Evolutionary conservation across 2,329 filamentous ascomycete species (phyloP).

Genomic region (Herpotrichia juniperi): DNA sequence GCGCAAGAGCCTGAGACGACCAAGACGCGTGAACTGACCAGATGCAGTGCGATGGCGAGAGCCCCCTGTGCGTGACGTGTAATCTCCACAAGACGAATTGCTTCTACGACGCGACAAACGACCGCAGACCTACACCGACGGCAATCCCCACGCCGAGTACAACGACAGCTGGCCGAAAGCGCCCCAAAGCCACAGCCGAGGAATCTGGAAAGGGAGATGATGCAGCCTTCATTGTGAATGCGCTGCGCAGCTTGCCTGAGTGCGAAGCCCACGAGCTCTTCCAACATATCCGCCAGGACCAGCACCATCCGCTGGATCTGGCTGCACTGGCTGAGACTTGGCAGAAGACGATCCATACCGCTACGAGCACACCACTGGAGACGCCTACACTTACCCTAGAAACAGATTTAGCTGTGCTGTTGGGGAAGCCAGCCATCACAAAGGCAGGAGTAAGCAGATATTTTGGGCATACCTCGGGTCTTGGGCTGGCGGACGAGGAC

Average conservation of each 20-base stretch:
- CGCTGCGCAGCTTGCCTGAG: conserved; percentile 53
- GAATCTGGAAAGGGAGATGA: conserved; percentile 18
- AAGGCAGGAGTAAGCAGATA: conserved; percentile 41
- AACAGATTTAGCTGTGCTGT: conserved; percentile 42
- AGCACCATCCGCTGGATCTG: conserved; percentile 42
- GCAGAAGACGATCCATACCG: conserved; percentile 45
- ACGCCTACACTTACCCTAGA: conserved; percentile 32
- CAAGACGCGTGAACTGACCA: background rate
- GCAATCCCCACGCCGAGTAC: conserved; percentile 10
- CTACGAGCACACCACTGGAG: conserved; percentile 26
- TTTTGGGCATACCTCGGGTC: conserved; percentile 45
- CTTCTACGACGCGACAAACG: conserved; percentile 56
- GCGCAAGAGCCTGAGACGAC: background rate
- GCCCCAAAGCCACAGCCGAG: conserved; percentile 28
- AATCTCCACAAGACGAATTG: conserved; percentile 53
- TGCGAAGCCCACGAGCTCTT: conserved; percentile 51
- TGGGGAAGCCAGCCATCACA: conserved; percentile 44
- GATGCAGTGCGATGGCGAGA: conserved; percentile 55
- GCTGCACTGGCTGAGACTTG: conserved; percentile 49
- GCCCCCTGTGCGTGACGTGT: conserved; percentile 58
- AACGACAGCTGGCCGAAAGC: conserved; percentile 27
- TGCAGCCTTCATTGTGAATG: conserved; percentile 49
- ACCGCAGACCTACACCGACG: conserved; percentile 48
- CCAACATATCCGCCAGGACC: conserved; percentile 50
- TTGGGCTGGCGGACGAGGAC: conserved; percentile 44